Percentiles rank a stretch among this genome's conserved stretches.
phyloP scores from a whole-genome alignment of 1,284 basidiomycete species.

The Cryptococcus deneoformans region DNA sequence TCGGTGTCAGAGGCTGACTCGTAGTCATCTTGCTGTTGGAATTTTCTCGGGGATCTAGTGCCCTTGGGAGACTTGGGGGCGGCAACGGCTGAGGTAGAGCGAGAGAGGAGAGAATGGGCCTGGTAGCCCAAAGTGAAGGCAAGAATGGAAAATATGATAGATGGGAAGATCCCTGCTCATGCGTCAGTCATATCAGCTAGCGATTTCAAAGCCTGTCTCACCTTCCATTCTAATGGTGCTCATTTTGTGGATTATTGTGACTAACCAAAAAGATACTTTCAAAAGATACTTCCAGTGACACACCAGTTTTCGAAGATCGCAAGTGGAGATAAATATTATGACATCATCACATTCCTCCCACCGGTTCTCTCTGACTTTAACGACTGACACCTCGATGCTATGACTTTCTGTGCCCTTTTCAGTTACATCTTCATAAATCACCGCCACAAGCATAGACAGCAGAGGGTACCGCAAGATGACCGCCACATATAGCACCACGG shows the following conservation, averaged over 20 bases:
- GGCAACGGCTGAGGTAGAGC: constrained; percentile 5
- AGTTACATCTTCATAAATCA: background rate
- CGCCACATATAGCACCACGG: constrained; percentile 34
- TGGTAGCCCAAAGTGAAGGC: constrained; percentile 34
- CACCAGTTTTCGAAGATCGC: background rate
- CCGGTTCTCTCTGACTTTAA: background rate
- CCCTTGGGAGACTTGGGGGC: background rate
- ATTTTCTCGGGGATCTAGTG: background rate
- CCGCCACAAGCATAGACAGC: background rate
- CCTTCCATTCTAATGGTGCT: constrained; percentile 25
- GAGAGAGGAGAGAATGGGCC: constrained; percentile 16
- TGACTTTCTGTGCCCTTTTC: background rate
- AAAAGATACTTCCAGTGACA: background rate
- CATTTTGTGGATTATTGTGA: constrained; percentile 4
- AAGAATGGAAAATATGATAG: constrained; percentile 26
- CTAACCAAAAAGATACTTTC: background rate
- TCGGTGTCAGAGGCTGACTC: constrained; percentile 32
- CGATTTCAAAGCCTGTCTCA: background rate
- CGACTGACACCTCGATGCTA: background rate
- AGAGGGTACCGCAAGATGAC: background rate
- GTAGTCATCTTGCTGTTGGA: background rate
- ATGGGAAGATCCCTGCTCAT: constrained; percentile 17
- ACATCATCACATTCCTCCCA: background rate
- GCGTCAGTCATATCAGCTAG: background rate
- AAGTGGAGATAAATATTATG: background rate